A percentile compares a stretch with the other conserved stretches of the same genome.
These are phyloP conservation scores for Alternaria novae-zelandiae DNA, from an alignment of 2,329 filamentous ascomycete species.

Conservation along the genomic window DNA sequence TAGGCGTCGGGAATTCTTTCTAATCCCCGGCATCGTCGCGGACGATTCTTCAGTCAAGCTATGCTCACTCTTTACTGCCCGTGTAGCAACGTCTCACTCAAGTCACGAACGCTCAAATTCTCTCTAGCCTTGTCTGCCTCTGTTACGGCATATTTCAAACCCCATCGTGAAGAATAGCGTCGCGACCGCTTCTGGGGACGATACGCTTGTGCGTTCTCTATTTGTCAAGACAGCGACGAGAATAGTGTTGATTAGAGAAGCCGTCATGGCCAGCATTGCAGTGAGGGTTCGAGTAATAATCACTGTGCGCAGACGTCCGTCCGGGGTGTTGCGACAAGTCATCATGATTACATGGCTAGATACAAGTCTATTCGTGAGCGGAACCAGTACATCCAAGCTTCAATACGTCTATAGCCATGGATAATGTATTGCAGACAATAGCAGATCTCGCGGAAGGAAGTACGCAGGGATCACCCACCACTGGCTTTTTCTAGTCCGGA, in stretches of 20 bases:
- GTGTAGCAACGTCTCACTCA: neutral
- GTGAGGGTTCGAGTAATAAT: neutral
- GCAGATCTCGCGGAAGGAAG: neutral
- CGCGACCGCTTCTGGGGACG: neutral
- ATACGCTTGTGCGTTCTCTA: neutral
- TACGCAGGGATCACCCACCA: neutral
- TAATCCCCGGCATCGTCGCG: neutral
- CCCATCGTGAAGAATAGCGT: neutral
- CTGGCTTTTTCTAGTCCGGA: neutral
- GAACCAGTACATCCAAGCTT: neutral
- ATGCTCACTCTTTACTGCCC: neutral
- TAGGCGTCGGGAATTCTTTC: neutral
- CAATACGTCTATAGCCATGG: neutral
- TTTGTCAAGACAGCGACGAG: neutral
- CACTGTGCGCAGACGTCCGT: neutral
- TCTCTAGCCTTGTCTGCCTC: neutral
- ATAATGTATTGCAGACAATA: fast-evolving
- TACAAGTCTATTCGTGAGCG: neutral
- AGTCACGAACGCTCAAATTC: neutral
- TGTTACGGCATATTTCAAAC: neutral
- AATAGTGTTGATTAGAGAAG: neutral
- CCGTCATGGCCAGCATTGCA: neutral
- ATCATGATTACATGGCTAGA: neutral
- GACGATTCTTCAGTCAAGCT: neutral
- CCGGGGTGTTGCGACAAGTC: neutral